Evolutionary conservation across 2,329 filamentous ascomycete genomes (phyloP), one percentile per base, ranked within the genome.

Genomic region (Ascochyta clinopodiicola): DNA sequence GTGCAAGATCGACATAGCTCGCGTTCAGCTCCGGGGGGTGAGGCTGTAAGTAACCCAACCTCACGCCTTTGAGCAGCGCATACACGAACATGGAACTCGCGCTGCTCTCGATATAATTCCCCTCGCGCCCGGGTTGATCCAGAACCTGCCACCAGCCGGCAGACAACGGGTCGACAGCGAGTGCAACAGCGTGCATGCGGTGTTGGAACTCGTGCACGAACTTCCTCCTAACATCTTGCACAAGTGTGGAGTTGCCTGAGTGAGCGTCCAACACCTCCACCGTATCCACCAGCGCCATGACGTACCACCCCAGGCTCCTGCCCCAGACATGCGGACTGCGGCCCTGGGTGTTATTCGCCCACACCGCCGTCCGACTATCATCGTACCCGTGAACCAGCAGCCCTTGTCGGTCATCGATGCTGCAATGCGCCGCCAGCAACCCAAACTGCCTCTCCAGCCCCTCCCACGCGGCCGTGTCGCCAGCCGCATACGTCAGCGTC

Each of bases 91-190:
- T 85, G 2, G 81, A 81, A 9, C 80, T 82, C 10, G 79, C 83
- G 47, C 83, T 86, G 29, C 81, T 82, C 75, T 88, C 85, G 35
- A 88, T 77, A 64, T 86, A 88, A 64, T 88, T 88, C 0, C 81
- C 82, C 29, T 77, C 50, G 2, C 69, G 62, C 1, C 77, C 79
- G 0, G 79, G 78, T 35, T 80, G 77, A 54, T 79, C 79, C 73
- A 87, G 80, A 36, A 87, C 73, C 58, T 85, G 76, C 81, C 83
- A 86, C 80, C 85, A 87, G 2, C 79, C 84, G 0, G 83, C 81
- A 1, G 59, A 55, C 15, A 35, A 24, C 0, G 19, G 9, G 13
- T 64, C 63, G 0, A 25, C 76, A 0, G 77, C 74, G 1, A 2
- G 12, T 0, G 15, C 38, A 25, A 47, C 10, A 1, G 50, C 50